Conservation (phyloP, 306 rosid genomes). For the Quercus engelmannii region DNA sequence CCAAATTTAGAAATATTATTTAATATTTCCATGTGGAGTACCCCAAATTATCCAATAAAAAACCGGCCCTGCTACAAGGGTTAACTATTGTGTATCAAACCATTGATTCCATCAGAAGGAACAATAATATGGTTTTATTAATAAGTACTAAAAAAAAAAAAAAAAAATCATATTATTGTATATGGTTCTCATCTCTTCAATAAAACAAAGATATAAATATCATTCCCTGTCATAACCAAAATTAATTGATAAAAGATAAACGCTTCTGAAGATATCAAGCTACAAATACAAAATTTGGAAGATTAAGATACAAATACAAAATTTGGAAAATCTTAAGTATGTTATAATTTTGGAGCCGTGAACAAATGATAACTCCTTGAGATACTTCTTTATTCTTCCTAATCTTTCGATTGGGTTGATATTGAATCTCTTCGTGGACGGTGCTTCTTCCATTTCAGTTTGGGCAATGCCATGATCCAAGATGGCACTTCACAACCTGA, state of each 20-base stretch:
- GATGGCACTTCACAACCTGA: constrained; percentile 95
- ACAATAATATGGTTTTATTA: too few species aligned
- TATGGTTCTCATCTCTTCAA: neutral
- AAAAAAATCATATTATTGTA: too few species aligned
- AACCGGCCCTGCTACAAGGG: too few species aligned
- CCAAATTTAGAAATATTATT: too few species aligned
- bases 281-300: neutral
- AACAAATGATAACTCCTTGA: neutral
- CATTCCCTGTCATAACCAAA: neutral
- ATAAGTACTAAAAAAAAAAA: too few species aligned
- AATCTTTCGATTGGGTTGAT: constrained; percentile 50
- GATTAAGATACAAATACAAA: too few species aligned
- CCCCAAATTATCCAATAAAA: too few species aligned
- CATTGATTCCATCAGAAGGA: too few species aligned
- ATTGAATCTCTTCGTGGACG: constrained; percentile 77
- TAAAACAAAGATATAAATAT: neutral
- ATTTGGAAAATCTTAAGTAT: neutral
- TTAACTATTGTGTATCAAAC: too few species aligned
- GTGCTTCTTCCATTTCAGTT: constrained; percentile 91
- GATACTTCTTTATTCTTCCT: constrained; percentile 12
- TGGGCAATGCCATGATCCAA: constrained; percentile 57
- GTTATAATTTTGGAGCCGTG: neutral
- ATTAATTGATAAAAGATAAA: neutral
- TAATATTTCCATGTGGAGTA: too few species aligned
- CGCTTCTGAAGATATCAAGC: neutral